Conservation (phyloP, 2,329 filamentous ascomycete species). For the Cladobotryum protrusum region DNA sequence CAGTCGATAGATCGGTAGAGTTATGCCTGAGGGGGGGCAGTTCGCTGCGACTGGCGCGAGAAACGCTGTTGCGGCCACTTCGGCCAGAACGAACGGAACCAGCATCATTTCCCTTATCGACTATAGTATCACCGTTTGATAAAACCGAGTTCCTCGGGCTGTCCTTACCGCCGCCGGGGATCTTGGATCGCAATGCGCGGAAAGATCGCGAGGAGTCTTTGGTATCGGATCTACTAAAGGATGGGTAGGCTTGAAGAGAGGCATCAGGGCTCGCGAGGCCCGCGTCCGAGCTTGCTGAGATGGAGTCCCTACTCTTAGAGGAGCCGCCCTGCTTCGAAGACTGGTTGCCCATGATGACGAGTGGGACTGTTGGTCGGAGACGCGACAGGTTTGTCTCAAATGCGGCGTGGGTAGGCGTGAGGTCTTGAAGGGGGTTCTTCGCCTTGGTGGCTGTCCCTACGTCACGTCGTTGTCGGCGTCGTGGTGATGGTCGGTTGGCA, state of each 20-base stretch:
- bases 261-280: conserved; percentile 25
- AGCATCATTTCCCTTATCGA: conserved; percentile 61
- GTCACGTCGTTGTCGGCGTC: conserved; percentile 7
- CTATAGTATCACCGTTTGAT: conserved; percentile 48
- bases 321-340: conserved; percentile 55
- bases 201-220: conserved; percentile 87
- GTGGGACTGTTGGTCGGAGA: background rate
- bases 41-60: conserved; percentile 42
- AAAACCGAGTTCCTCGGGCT: conserved; percentile 75
- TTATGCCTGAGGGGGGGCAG: conserved; percentile 34
- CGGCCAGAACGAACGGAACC: conserved; percentile 67
- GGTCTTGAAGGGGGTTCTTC: conserved; percentile 11
- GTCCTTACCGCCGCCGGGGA: conserved; percentile 68
- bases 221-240: conserved; percentile 86
- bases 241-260: conserved; percentile 74
- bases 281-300: conserved; percentile 32
- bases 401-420: conserved; percentile 21
- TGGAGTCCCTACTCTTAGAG: conserved; percentile 41
- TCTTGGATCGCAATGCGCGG: conserved; percentile 80
- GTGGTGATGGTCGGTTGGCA: background rate
- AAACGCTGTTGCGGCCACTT: conserved; percentile 48
- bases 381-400: conserved; percentile 22
- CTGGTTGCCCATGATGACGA: conserved; percentile 63
- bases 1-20: conserved; percentile 34
- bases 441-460: conserved; percentile 17